Base-by-base conservation (phyloP, 2,329 filamentous ascomycete species). In the Penicillium freii region DNA sequence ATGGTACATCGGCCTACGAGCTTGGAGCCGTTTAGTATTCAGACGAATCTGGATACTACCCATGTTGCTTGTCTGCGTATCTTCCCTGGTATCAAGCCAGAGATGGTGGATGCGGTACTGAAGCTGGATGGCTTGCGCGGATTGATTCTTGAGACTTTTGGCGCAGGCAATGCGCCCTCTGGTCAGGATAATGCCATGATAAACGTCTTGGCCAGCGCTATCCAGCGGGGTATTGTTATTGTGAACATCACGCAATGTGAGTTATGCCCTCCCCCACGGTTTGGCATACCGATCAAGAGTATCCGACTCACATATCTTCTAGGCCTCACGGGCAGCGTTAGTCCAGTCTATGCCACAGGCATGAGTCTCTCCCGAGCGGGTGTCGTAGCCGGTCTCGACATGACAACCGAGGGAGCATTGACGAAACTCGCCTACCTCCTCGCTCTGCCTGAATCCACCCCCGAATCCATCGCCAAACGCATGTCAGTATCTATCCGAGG, bases 161-260 rank as follows among this genome's bases (percentile, higher is more conserved):
- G 92, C 58, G 92, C 94, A 72, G 92, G 92, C 56, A 97, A 96
- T 75, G 89, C 92, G 11, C 92, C 92, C 3, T 89, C 88, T 39
- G 91, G 91, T 31, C 82, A 87, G 47, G 90, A 94, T 70, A 90
- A 90, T 55, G 87, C 85, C 51, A 83, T 96, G 72, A 92, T 89
- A 17, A 86, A 86, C 54, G 89, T 93, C 48, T 86, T 96, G 67
- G 83, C 85, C 19, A 84, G 86, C 43, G 92, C 90, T 23, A 90
- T 96, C 40, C 80, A 87, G 69, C 84, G 91, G 57, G 92, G 91
- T 38, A 87, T 94, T 62, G 86, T 94, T 57, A 87, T 97, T 58
- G 90, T 96, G 64, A 96, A 95, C 71, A 87, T 97, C 59, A 95
- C 90, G 50, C 92, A 97, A 77, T 97, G 92, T 80, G 83, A 87